A percentile compares a stretch with the other conserved stretches of the same genome.
Conservation (phyloP, 2,329 filamentous ascomycete genomes). For the Sordariomycetes sp. region DNA sequence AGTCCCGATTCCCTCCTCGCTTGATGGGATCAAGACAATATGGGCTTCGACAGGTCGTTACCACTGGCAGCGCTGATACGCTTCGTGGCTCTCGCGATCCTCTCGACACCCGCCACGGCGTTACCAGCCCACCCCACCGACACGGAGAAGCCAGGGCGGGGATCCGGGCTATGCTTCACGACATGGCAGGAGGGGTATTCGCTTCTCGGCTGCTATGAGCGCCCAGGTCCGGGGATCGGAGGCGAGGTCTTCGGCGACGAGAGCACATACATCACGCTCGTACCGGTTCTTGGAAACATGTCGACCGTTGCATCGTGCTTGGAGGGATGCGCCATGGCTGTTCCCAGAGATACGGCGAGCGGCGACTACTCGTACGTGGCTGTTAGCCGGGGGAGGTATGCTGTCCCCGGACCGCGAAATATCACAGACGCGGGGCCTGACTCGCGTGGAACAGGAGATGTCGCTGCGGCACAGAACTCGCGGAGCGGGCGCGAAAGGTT, state of each 20-base stretch:
- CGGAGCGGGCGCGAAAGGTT: not conserved
- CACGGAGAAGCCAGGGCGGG: not conserved
- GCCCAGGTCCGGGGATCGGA: not conserved
- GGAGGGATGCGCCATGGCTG: not conserved
- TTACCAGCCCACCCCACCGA: not conserved
- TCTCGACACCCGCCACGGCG: not conserved
- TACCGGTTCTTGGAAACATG: not conserved
- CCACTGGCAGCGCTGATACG: not conserved
- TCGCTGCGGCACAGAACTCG: not conserved
- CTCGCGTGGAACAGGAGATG: not conserved
- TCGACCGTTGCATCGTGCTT: not conserved
- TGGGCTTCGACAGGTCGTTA: not conserved
- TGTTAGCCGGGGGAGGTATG: not conserved
- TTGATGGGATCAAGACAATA: not conserved
- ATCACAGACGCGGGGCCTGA: not conserved
- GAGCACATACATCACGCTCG: not conserved
- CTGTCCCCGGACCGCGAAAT: not conserved
- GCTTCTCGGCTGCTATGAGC: not conserved
- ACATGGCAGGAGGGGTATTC: not conserved
- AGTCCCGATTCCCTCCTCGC: too few species aligned
- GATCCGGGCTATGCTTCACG: not conserved
- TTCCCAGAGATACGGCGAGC: not conserved
- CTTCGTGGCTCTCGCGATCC: not conserved
- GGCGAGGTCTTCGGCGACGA: not conserved
- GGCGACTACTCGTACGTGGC: not conserved